Evolutionary conservation across 352 stramenopile genomes (phyloP), one percentile per base, ranked within the genome.

Genomic region (Phytophthora tubulina): DNA sequence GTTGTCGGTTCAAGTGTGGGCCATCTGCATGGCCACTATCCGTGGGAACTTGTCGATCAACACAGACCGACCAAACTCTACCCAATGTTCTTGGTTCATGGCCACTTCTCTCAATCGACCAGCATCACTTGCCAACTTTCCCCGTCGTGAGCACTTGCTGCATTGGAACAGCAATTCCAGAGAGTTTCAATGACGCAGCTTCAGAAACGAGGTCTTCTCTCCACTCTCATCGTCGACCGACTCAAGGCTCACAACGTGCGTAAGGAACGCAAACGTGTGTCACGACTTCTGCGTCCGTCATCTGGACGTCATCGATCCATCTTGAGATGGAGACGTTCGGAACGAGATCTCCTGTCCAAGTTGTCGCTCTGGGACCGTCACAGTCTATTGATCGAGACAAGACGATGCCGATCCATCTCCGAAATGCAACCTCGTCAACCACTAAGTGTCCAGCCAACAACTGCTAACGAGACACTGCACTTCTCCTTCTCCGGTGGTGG

Each of bases 401-500:
- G 41, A 39, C 51, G 11, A 2, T 62, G 41, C 31, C 49, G 50
- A 11, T 44, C 45, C 30, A 48, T 65, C 21, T 44, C 41, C 27
- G 39, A 56, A 10, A 17, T 27, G 4, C 44, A 48, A 11, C 11
- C n/a, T 21, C 58, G 32, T n/a, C 41, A 50, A 61, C 36, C 15
- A 41, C 36, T 35, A 21, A 10, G 44, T 41, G n/a, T 27, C 35
- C 39, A 58, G 13, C n/a, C 46, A 6, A 49, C 11, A 2, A 42
- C 32, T 6, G 5, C 30, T 15, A 52, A 48, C 14, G 46, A 73
- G 3, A 51, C 55, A 41, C 60, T 70, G 14, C 60, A 71, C 55
- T 84, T 86, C 57, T 89, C 72, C 32, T 91, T 91, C 63, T 72
- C 75, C 1, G 80, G 79, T 15, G 77, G 74, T 32, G 83, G 82